These are phyloP conservation scores for Malus fusca DNA, from an alignment of 306 rosid species.

Conservation along the genomic window DNA sequence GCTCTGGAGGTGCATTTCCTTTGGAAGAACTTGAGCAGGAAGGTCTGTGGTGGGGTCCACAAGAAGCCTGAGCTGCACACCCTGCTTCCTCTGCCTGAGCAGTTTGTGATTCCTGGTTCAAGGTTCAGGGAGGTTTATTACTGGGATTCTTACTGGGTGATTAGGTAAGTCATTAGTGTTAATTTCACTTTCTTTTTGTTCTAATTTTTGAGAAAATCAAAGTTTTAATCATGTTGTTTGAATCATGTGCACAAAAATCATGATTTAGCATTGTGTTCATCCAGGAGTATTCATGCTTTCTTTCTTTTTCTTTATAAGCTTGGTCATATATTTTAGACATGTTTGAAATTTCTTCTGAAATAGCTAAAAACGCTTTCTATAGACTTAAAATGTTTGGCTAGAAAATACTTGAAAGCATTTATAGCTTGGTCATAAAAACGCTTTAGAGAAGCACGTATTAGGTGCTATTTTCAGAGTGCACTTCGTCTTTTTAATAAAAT, in stretches of 20 bases:
- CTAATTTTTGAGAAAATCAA: not conserved
- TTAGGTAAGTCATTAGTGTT: constrained; percentile 36
- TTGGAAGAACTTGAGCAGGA: constrained; percentile 71
- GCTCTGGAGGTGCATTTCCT: constrained; percentile 62
- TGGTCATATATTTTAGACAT: too few species aligned
- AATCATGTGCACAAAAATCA: not conserved
- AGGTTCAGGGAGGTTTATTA: constrained; percentile 82
- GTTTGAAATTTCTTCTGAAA: too few species aligned
- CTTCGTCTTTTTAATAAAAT: too few species aligned
- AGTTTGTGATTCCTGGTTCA: constrained; percentile 62
- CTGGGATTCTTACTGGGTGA: constrained; percentile 95
- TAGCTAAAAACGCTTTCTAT: not conserved
- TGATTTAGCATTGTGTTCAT: too few species aligned
- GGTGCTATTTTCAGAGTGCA: not conserved
- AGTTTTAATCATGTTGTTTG: not conserved
- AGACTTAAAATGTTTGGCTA: not conserved
- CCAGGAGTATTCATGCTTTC: too few species aligned
- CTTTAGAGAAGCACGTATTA: not conserved
- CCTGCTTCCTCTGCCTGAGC: constrained; percentile 53
- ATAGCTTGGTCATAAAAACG: not conserved
- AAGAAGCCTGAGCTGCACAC: constrained; percentile 52
- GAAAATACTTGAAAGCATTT: not conserved
- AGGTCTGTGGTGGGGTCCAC: constrained; percentile 29
- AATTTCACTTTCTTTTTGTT: not conserved
- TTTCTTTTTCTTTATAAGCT: too few species aligned